Evolutionary conservation across 2,329 filamentous ascomycete species (phyloP), one percentile per base, ranked within the genome.

Genomic region (Colletotrichum agaves): DNA sequence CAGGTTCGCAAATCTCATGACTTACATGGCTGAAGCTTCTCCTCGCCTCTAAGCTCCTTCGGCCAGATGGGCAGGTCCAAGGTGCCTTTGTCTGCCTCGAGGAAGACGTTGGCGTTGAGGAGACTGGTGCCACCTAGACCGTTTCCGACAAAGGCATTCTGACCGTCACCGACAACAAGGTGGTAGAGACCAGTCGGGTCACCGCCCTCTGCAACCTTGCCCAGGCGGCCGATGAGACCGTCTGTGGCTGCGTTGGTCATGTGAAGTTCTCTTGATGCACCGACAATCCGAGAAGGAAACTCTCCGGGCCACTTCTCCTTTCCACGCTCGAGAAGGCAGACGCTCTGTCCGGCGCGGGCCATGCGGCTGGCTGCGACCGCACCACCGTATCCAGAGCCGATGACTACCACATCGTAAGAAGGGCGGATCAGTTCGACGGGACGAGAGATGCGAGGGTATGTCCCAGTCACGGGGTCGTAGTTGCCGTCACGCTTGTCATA

Each of bases 61-160:
- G 90, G 89, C 89, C 89, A 92, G 6, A 81, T 77, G 2, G 82
- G 79, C 75, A 87, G 80, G 2, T 75, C 73, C 61, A 91, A 76
- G 0, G 87, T 86, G 3, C 81, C 79, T 10, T 84, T 74, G 60
- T 90, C 87, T 3, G 88, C 85, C 70, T 86, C 82, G 13, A 91
- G 77, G 71, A 90, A 92, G 1, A 91, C 86, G 72, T 91, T 91
- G 12, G 89, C 88, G 69, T 91, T 91, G 31, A 91, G 82, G 19
- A 91, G 75, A 74, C 87, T 90, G 1, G 88, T 90, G 4, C 89
- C 89, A 8, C 89, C 90, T n/a, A 91, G 84, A 1, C 79, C 79
- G 71, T 77, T 78, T 46, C 74, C 79, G 13, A 76, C 71, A 37
- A 82, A 79, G 0, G 80, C 79, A 72, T 84, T 81, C 67, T 84